A percentile compares a stretch with the other conserved stretches of the same genome.
Conservation (phyloP, 257 asterid species). For the Primulina huaijiensis region DNA sequence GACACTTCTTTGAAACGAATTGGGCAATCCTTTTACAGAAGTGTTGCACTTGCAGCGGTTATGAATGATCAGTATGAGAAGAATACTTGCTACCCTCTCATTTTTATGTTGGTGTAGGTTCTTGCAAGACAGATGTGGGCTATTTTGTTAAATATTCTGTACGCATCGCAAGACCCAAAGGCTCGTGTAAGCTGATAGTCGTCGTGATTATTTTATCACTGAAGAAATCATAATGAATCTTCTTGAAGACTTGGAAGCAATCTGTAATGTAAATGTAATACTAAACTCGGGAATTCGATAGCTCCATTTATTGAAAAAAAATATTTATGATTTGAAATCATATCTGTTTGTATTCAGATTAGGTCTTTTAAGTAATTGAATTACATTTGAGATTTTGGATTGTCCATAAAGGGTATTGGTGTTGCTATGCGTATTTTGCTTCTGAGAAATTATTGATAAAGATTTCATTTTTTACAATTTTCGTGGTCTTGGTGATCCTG, state of each 20-base stretch:
- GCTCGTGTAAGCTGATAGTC: conserved; percentile 38
- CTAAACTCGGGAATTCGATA: conserved; percentile 22
- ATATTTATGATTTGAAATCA: conserved; percentile 17
- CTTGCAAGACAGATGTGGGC: no score
- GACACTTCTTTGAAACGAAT: no score
- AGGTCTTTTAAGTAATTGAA: conserved; percentile 2
- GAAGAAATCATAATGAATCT: conserved; percentile 24
- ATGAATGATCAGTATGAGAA: no score
- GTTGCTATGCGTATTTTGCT: conserved; percentile 2
- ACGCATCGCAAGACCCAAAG: conserved; percentile 49
- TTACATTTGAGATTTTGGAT: neutral
- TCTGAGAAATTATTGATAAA: conserved; percentile 8
- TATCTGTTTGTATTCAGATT: conserved; percentile 8
- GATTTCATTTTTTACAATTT: neutral
- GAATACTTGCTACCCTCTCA: no score
- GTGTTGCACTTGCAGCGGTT: no score
- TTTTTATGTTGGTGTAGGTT: no score
- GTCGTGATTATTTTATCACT: conserved; percentile 2
- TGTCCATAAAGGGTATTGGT: neutral
- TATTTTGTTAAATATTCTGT: no score
- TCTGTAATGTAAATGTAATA: conserved; percentile 22
- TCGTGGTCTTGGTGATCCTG: neutral
- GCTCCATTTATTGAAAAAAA: conserved; percentile 16
- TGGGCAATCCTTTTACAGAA: no score
- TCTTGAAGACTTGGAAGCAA: conserved; percentile 24